A percentile compares a stretch with the other conserved stretches of the same genome.
phyloP scores from a whole-genome alignment of 2,329 filamentous ascomycete species.

The Epichloe bromicola region DNA sequence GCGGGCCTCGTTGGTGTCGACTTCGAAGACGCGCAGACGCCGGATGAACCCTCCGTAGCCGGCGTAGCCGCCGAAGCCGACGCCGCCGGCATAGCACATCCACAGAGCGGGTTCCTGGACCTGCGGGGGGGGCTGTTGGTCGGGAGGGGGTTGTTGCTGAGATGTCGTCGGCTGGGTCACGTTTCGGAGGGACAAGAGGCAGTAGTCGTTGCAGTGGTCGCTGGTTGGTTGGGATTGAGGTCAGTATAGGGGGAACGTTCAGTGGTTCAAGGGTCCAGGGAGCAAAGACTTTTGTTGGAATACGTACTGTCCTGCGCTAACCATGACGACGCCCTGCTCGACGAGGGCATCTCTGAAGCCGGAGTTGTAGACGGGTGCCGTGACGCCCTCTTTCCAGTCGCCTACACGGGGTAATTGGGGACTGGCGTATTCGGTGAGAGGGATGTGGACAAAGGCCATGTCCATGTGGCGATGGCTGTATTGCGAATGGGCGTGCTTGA shows the following conservation, averaged over 20 bases:
- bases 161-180: constrained; percentile 12
- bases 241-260: neutral
- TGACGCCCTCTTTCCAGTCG: constrained; percentile 68
- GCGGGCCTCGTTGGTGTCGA: constrained; percentile 80
- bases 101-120: constrained; percentile 55
- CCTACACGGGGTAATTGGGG: constrained; percentile 47
- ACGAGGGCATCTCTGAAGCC: constrained; percentile 86
- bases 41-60: constrained; percentile 80
- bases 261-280: neutral
- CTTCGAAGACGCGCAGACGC: constrained; percentile 76
- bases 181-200: constrained; percentile 47
- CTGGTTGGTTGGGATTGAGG: constrained; percentile 23
- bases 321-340: constrained; percentile 72
- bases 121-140: constrained; percentile 4
- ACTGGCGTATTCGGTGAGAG: constrained; percentile 74
- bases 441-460: constrained; percentile 94
- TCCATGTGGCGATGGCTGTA: constrained; percentile 93
- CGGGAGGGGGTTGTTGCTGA: neutral
- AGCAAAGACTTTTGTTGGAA: neutral
- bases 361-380: constrained; percentile 78
- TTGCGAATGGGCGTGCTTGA: constrained; percentile 66
- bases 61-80: constrained; percentile 88
- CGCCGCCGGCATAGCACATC: constrained; percentile 96
- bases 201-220: constrained; percentile 97
- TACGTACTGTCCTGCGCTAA: constrained; percentile 80